A percentile compares a stretch with the other conserved stretches of the same genome.
phyloP scores from a whole-genome alignment of 129 eudicot genomes.

The Flaveria bidentis region DNA sequence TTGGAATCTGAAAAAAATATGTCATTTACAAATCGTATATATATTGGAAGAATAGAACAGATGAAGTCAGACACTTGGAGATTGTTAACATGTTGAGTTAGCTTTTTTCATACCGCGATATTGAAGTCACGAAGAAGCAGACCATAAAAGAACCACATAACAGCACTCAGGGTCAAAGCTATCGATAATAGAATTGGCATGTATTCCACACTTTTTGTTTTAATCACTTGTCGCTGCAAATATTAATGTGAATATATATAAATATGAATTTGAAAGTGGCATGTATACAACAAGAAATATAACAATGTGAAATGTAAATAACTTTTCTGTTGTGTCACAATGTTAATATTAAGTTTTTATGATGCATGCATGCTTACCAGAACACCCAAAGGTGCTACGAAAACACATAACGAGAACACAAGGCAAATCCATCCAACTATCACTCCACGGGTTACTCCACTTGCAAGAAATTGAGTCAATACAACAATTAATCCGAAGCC shows the following conservation, averaged over 20 bases:
- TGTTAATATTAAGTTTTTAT: neutral
- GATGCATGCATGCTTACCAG: slow-evolving; percentile 45
- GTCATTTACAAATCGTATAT: neutral
- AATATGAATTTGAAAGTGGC: neutral
- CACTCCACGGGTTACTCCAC: slow-evolving; percentile 25
- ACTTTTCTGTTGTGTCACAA: neutral
- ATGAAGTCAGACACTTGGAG: no score
- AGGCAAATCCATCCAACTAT: slow-evolving; percentile 72
- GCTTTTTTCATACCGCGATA: neutral
- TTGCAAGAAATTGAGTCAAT: slow-evolving; percentile 44
- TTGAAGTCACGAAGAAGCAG: neutral
- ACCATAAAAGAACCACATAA: slow-evolving; percentile 19
- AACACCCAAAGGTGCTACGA: slow-evolving; percentile 65
- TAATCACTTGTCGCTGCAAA: slow-evolving; percentile 13
- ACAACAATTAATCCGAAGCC: slow-evolving; percentile 51
- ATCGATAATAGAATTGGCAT: neutral
- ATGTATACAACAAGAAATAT: neutral
- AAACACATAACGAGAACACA: slow-evolving; percentile 61
- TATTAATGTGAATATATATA: neutral
- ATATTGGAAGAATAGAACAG: neutral
- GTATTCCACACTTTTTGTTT: slow-evolving; percentile 8
- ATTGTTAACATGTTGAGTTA: neutral
- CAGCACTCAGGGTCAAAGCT: neutral
- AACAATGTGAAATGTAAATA: neutral
- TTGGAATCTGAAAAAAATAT: slow-evolving; percentile 40